Evolutionary conservation across 768 basidiomycete genomes (phyloP).

Genomic region (Phylloporus rhodoxanthus): DNA sequence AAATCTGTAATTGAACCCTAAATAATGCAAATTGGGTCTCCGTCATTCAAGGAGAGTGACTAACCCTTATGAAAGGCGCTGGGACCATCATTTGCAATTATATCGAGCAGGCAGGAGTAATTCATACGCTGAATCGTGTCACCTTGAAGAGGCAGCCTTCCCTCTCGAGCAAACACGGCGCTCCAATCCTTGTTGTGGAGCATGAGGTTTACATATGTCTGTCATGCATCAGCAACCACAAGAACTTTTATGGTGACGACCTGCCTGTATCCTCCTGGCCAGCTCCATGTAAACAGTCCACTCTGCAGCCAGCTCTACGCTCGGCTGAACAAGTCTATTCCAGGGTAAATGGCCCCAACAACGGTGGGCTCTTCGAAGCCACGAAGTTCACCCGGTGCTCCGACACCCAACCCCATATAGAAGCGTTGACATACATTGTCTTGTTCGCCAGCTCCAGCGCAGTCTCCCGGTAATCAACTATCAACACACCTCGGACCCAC

Average conservation of each 20-base stretch:
- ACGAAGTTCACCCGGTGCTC: slow-evolving; percentile 84
- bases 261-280: slow-evolving; percentile 62
- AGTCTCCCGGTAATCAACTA: slow-evolving; percentile 85
- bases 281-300: slow-evolving; percentile 80
- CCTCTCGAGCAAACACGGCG: slow-evolving; percentile 76
- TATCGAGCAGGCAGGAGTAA: slow-evolving; percentile 68
- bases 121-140: slow-evolving; percentile 67
- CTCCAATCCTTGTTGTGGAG: slow-evolving; percentile 67
- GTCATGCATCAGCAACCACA: slow-evolving; percentile 1
- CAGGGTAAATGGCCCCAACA: slow-evolving; percentile 82
- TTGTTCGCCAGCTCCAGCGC: slow-evolving; percentile 67
- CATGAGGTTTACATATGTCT: slow-evolving; percentile 54
- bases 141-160: slow-evolving; percentile 65
- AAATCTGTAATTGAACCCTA: slow-evolving; percentile 80
- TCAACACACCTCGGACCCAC: slow-evolving; percentile 57
- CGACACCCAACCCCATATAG: slow-evolving; percentile 80
- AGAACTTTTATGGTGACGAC: slow-evolving; percentile 15
- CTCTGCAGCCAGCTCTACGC: slow-evolving; percentile 64
- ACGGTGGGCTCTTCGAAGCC: slow-evolving; percentile 81
- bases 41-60: slow-evolving; percentile 2
- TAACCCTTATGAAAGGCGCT: slow-evolving; percentile 76
- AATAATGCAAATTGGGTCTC: slow-evolving; percentile 8
- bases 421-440: slow-evolving; percentile 67
- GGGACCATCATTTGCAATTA: slow-evolving; percentile 71
- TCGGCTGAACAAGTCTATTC: slow-evolving; percentile 71